Evolutionary conservation across 2,329 filamentous ascomycete genomes (phyloP).

Genomic region (Monosporascus sp.): DNA sequence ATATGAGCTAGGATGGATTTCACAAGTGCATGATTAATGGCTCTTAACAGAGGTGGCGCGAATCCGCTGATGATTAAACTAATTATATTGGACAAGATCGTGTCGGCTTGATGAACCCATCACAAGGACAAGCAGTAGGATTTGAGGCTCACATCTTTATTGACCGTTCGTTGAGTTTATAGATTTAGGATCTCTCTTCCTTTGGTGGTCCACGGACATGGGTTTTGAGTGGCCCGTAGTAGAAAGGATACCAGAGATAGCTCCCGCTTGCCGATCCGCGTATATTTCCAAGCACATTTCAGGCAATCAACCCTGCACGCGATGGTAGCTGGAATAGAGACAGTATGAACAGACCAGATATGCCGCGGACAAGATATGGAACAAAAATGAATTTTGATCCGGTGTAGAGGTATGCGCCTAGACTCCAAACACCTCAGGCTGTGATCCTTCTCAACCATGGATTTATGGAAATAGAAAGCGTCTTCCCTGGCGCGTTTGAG

Average conservation of each 20-base stretch:
- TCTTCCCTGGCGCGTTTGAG: slow-evolving; percentile 5
- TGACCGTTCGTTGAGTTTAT: neutral
- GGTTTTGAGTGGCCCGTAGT: neutral
- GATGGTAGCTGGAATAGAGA: neutral
- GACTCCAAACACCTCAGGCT: neutral
- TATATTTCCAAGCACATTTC: neutral
- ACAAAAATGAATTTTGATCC: neutral
- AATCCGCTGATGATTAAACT: neutral
- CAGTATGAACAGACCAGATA: neutral
- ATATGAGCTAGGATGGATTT: neutral
- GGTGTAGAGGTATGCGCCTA: neutral
- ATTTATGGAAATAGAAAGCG: slow-evolving; percentile 7
- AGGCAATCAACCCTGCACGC: neutral
- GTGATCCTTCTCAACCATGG: neutral
- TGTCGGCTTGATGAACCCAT: too few relatives aligned
- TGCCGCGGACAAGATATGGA: neutral
- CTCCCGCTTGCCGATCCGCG: neutral
- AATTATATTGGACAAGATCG: neutral
- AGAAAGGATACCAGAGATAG: neutral
- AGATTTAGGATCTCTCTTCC: neutral
- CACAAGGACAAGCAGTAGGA: neutral
- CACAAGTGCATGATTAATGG: neutral
- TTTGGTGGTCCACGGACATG: neutral
- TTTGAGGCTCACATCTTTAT: neutral
- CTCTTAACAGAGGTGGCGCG: neutral